Base-by-base conservation (phyloP, 2,329 filamentous ascomycete species). In the Leptosphaerulina australis region DNA sequence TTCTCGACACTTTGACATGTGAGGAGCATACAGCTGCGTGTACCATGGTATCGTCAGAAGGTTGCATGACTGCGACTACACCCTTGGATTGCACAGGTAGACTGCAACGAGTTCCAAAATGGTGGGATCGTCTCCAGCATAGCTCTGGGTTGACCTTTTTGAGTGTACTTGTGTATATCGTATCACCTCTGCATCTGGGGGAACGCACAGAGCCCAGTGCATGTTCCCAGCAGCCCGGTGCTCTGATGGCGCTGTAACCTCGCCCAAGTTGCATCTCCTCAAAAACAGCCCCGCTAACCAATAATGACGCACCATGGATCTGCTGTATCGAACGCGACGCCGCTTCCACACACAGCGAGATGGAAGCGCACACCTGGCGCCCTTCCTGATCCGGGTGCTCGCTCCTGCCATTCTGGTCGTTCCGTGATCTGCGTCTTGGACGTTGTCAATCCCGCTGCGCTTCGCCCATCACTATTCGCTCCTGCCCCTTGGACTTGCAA, bases 241-340 rank as follows among this genome's bases (percentile, higher is more conserved):
- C 57, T 34, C 24, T 38, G 24, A 48, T 17, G 31, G 38, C 37
- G 40, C 37, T 44, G 44, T 47, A 28, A 44, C 46, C 53, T 59
- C 56, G 56, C 46, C 39, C 30, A 34, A 58, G 29, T 48, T 53
- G 52, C 56, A 51, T 38, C 31, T 31, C 26, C 15, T 14, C 24
- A 35, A 26, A 30, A 26, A 30, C 24, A 35, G 38, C 48, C n/a
- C 43, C 25, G 29, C 52, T 37, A 41, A 26, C 41, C 37, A 50
- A 45, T 46, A 28, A 48, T 44, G 52, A 51, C 38, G 52, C 47
- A 45, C 38, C 30, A 38, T 17, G 33, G 8, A 31, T 48, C 38
- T 41, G 41, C 28, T 28, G 28, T 25, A 29, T 31, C 41, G 25
- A 28, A 44, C 10, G 14, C 38, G 12, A 24, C 34, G 21, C 20